Base-by-base conservation (phyloP, 148 eudicot genomes). In the Hydrangea macrophylla region DNA sequence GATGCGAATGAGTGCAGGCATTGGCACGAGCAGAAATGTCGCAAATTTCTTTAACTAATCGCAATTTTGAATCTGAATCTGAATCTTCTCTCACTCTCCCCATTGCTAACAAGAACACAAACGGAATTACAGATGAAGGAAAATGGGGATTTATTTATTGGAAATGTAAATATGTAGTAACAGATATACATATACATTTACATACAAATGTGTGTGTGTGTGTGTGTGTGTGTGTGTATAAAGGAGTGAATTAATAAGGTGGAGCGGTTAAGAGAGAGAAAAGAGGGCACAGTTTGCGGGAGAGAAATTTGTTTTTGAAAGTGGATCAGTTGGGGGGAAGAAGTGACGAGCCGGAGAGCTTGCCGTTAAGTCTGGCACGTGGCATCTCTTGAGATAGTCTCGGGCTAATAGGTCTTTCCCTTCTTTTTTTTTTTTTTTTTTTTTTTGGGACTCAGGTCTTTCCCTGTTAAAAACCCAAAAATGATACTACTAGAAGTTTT, bases 221-320 rank as follows among this genome's bases (percentile, higher is more conserved):
- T 27, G 55, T 26, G 15, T 39, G 13, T 39, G 50, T 9, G 30
- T 17, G 18, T 51, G 55, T 54, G 54, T 56, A 63, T 64, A 15
- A 50, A 70, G 35, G 45, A 58, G 70, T n/a, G 58, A 70, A 50
- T 15, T 27, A 60, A 68, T 54, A 65, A 75, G 30, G 83, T 78
- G 85, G 79, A 76, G 79, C 86, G 76, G 92, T 87, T 87, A 82
- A 84, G 86, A 78, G 74, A 84, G 86, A 78, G 74, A 84, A 77
- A 65, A 30, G 67, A 64, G 75, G 81, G 59, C 40, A 73, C 61
- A 54, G 27, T 63, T 67, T 78, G 71, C 62, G 51, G 62, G 48
- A 54, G 54, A 64, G 69, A 70, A 33, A 45, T 23, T 48, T 37
- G 25, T 26, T 76, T 73, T 60, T 25, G 63, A 74, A 67, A 26